These are phyloP conservation scores for Tremella yokohamensis DNA, from an alignment of 768 basidiomycete genomes.

Conservation along the genomic window DNA sequence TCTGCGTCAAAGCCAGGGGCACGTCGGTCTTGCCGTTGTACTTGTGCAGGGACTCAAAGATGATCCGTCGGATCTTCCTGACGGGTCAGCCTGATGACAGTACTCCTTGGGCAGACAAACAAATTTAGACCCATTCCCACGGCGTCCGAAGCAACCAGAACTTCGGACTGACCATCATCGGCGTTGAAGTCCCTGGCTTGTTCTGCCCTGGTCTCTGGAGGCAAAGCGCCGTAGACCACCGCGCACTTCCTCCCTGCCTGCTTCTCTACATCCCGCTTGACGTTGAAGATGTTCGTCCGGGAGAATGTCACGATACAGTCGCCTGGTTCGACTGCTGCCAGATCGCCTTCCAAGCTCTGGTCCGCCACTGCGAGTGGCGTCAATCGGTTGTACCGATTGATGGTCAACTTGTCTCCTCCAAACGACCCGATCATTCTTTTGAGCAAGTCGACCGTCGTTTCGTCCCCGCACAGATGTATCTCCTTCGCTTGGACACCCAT, in stretches of 20 bases:
- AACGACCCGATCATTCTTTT: slow-evolving; percentile 61
- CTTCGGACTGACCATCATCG: slow-evolving; percentile 73
- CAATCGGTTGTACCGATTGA: slow-evolving; percentile 81
- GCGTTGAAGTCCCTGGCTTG: slow-evolving; percentile 92
- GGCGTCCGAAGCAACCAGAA: slow-evolving; percentile 89
- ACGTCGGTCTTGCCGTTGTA: slow-evolving; percentile 57
- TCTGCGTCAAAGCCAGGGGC: slow-evolving; percentile 65
- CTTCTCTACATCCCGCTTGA: slow-evolving; percentile 70
- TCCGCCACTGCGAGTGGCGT: slow-evolving; percentile 74
- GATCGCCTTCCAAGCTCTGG: slow-evolving; percentile 62
- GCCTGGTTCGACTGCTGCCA: slow-evolving; percentile 64
- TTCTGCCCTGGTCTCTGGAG: slow-evolving; percentile 84
- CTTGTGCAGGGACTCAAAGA: slow-evolving; percentile 71
- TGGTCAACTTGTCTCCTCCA: slow-evolving; percentile 68
- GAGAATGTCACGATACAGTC: slow-evolving; percentile 91
- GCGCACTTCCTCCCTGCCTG: slow-evolving; percentile 75
- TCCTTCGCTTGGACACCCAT: slow-evolving; percentile 72
- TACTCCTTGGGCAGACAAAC: slow-evolving; percentile 54
- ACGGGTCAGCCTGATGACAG: slow-evolving; percentile 6
- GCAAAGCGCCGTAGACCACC: slow-evolving; percentile 85
- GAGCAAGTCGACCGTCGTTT: slow-evolving; percentile 80
- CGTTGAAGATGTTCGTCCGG: slow-evolving; percentile 66
- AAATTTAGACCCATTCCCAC: slow-evolving; percentile 97
- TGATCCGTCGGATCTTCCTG: slow-evolving; percentile 85
- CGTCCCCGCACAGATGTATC: slow-evolving; percentile 93